These are phyloP conservation scores for Backusella tarrabulga DNA, from an alignment of 192 early-diverging fungal species.

Conservation along the genomic window DNA sequence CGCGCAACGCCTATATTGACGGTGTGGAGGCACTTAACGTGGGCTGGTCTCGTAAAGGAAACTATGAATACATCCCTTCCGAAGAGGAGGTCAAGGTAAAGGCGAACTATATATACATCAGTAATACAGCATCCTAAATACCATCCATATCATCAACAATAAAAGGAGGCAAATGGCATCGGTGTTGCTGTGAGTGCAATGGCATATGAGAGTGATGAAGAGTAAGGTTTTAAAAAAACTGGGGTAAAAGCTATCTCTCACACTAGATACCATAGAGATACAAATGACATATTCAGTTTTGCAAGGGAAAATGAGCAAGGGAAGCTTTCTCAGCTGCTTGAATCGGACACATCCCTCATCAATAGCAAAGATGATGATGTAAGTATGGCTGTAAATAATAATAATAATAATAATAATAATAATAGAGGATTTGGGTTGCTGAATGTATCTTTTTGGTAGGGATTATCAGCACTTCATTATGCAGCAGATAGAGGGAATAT, in stretches of 20 bases:
- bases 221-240: not conserved
- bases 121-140: too few relatives aligned
- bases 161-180: not conserved
- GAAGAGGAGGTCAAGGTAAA: conserved; percentile 3
- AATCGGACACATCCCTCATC: not conserved
- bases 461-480: conserved; percentile 53
- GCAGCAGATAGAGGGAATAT: conserved; percentile 51
- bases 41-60: conserved; percentile 31
- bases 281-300: conserved; percentile 17
- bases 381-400: not conserved
- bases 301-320: conserved; percentile 13
- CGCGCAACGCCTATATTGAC: conserved; percentile 33
- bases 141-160: too few relatives aligned
- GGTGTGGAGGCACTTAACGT: conserved; percentile 23
- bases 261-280: not conserved
- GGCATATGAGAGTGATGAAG: conserved; percentile 28
- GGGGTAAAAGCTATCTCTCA: not conserved
- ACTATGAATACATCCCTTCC: conserved; percentile 15
- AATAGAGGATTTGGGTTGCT: too few relatives aligned
- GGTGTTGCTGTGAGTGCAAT: conserved; percentile 40
- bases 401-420: not conserved
- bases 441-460: conserved; percentile 24
- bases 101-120: too few relatives aligned
- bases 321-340: not conserved
- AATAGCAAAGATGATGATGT: conserved; percentile 24